Conservation (phyloP, 2,329 filamentous ascomycete genomes). For the Colletotrichum falcatum region DNA sequence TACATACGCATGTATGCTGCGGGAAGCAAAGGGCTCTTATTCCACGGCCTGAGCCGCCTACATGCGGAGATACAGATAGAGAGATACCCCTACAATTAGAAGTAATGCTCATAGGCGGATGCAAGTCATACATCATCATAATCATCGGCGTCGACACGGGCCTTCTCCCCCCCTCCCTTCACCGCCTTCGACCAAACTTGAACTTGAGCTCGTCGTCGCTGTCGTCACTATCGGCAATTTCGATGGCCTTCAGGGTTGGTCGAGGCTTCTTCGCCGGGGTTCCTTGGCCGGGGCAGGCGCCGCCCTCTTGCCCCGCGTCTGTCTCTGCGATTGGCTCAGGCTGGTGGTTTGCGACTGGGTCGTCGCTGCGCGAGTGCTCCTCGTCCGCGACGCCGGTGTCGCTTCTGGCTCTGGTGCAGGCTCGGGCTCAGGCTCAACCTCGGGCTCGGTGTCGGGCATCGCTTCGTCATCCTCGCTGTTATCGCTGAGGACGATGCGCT, state of each 20-base stretch:
- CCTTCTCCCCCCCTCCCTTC: neutral
- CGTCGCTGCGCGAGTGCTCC: slow-evolving; percentile 36
- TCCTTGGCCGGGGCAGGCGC: slow-evolving; percentile 48
- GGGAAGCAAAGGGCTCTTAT: slow-evolving; percentile 7
- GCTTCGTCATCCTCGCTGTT: slow-evolving; percentile 50
- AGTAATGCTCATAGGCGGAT: slow-evolving; percentile 13
- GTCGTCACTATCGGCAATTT: slow-evolving; percentile 56
- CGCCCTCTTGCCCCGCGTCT: slow-evolving; percentile 50
- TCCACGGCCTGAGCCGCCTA: neutral
- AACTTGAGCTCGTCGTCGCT: slow-evolving; percentile 70
- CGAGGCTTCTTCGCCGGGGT: slow-evolving; percentile 51
- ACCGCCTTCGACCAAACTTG: slow-evolving; percentile 65
- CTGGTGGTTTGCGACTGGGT: slow-evolving; percentile 48
- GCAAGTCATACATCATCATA: slow-evolving; percentile 26
- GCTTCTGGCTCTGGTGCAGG: slow-evolving; percentile 19
- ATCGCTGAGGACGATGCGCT: slow-evolving; percentile 50
- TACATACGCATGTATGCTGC: neutral
- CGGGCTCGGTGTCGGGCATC: slow-evolving; percentile 25
- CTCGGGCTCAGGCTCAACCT: slow-evolving; percentile 21
- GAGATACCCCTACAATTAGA: slow-evolving; percentile 48
- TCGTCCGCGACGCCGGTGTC: slow-evolving; percentile 13
- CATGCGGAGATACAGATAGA: slow-evolving; percentile 43
- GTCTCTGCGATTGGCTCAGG: slow-evolving; percentile 47
- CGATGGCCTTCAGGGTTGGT: slow-evolving; percentile 50
- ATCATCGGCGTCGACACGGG: neutral